A percentile compares a stretch with the other conserved stretches of the same genome.
phyloP scores from a whole-genome alignment of 1,139 yeast genomes.

The Sugiyamaella pinicola region DNA sequence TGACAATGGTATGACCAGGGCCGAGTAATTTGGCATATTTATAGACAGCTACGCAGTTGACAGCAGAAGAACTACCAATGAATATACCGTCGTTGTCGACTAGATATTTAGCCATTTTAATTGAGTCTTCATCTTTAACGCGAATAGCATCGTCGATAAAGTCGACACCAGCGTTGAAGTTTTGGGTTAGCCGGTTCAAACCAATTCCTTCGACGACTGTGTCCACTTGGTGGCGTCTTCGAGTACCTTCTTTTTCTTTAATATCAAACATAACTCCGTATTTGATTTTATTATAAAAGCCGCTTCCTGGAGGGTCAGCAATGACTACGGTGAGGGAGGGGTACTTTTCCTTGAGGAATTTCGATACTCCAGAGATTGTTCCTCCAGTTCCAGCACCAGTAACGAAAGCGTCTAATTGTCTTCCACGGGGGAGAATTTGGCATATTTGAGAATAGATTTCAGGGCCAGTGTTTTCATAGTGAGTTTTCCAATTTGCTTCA shows the following conservation, averaged over 20 bases:
- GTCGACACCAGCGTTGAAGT: constrained; percentile 62
- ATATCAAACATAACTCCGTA: constrained; percentile 91
- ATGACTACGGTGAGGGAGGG: constrained; percentile 50
- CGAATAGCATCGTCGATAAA: constrained; percentile 77
- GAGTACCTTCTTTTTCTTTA: constrained; percentile 88
- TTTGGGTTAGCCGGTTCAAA: constrained; percentile 78
- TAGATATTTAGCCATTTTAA: constrained; percentile 82
- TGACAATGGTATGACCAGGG: constrained; percentile 73
- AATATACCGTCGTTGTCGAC: constrained; percentile 86
- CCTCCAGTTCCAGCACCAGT: constrained; percentile 77
- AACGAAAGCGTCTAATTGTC: constrained; percentile 67
- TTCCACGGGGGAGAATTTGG: constrained; percentile 36
- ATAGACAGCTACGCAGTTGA: constrained; percentile 89
- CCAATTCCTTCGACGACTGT: constrained; percentile 95
- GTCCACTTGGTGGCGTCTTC: constrained; percentile 95
- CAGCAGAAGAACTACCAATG: constrained; percentile 89
- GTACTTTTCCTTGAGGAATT: constrained; percentile 59
- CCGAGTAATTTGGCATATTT: constrained; percentile 58
- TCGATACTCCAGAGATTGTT: constrained; percentile 88
- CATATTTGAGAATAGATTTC: constrained; percentile 76
- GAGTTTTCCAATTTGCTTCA: constrained; percentile 85
- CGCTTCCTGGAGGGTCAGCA: constrained; percentile 97
- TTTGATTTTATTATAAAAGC: constrained; percentile 80
- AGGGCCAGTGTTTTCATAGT: constrained; percentile 84
- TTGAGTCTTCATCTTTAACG: constrained; percentile 77